Conservation (phyloP, 2,329 filamentous ascomycete species). For the Myriosclerotinia curreyana region DNA sequence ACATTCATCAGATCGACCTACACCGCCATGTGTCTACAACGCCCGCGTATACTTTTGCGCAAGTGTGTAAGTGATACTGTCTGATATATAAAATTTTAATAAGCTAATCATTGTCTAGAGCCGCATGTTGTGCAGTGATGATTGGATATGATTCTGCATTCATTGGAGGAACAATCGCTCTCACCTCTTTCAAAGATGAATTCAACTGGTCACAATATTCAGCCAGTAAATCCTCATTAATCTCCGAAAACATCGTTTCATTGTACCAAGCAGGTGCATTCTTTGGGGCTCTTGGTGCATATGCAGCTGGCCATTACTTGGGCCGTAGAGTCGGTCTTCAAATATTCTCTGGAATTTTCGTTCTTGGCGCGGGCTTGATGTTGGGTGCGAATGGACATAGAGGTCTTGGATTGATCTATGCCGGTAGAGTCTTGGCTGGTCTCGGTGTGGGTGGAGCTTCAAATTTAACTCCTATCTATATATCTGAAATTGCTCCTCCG, state of each 20-base stretch:
- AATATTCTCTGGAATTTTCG: constrained; percentile 61
- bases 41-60: constrained; percentile 30
- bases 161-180: constrained; percentile 33
- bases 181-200: constrained; percentile 30
- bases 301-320: constrained; percentile 17
- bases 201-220: constrained; percentile 33
- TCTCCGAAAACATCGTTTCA: constrained; percentile 34
- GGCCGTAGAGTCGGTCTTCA: constrained; percentile 48
- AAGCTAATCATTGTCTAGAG: constrained; percentile 31
- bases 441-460: constrained; percentile 41
- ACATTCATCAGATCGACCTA: constrained; percentile 31
- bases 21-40: constrained; percentile 33
- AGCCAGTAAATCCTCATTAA: constrained; percentile 20
- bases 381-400: constrained; percentile 47
- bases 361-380: constrained; percentile 70
- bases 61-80: constrained; percentile 25
- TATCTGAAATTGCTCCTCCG: constrained; percentile 55
- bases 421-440: constrained; percentile 32
- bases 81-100: not conserved
- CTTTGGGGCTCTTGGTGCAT: constrained; percentile 25
- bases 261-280: constrained; percentile 35
- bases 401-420: constrained; percentile 26
- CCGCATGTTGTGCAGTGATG: constrained; percentile 57
- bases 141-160: constrained; percentile 36
- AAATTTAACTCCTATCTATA: constrained; percentile 62